Base-by-base conservation (phyloP, 1,284 basidiomycete genomes). In the Athelia psychrophila region DNA sequence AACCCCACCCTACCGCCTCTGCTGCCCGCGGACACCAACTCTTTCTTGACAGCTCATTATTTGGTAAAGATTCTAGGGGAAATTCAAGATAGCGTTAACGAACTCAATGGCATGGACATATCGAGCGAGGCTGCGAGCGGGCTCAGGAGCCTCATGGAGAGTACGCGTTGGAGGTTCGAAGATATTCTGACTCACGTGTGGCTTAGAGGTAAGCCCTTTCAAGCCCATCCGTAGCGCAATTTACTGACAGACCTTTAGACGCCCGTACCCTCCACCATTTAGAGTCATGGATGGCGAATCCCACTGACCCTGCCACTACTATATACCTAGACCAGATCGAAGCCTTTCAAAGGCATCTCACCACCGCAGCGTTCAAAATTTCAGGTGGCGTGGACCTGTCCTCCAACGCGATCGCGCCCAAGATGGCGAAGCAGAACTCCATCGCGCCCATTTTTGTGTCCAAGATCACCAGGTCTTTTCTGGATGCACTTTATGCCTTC, bases 401-500 rank as follows among this genome's bases (percentile, higher is more conserved):
- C 6, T 69, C 78, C 0, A 66, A 69, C 1, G 66, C 71, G 2
- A 67, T 64, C 4, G 70, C 73, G 1, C 71, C 77, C 25, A 78
- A 77, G 56, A 68, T 76, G 13, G 65, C 73, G 40, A 83, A 82
- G 56, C 86, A 88, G 59, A 78, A 80, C 56, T 65, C 76, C 9
- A 73, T 90, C 38, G 73, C 82, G 3, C 69, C 74, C 36, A 78
- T 79, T 6, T 87, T 86, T 58, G 71, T 80, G 19, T 65, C 75
- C 15, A 91, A 91, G 71, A 89, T 98, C 62, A 88, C 86, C 20
- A 90, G 88, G 56, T 84, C 89, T 0, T 98, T 98, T 69, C 69
- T 98, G 46, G 95, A 98, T 63, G 83, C 88, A 1, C 65, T 97
- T 25, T 95, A 96, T 67, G 86, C 88, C 22, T 88, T 97, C 59